Percentiles rank a stretch among this genome's conserved stretches.
Conservation (phyloP, 176 grass and related monocot species). For the Avena sativa region DNA sequence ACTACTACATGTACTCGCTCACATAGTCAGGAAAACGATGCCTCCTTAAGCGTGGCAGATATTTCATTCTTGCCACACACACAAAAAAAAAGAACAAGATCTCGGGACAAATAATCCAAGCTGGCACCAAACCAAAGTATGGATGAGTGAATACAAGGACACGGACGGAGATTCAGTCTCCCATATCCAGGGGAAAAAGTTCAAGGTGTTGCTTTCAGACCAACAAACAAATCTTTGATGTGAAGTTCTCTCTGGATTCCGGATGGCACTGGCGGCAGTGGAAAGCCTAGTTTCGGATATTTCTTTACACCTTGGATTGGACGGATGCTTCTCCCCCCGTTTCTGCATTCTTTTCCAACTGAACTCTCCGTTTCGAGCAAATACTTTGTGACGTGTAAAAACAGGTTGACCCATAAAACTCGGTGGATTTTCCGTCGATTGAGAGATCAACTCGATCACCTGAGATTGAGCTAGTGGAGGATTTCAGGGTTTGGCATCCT, state of each 20-base stretch:
- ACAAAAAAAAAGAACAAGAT: not conserved
- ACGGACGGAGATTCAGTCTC: not conserved
- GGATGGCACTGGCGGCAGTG: slow-evolving; percentile 3
- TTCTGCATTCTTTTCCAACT: slow-evolving; percentile 13
- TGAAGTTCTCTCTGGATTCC: slow-evolving; percentile 8
- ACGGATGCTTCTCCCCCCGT: not conserved
- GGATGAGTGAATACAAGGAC: not conserved
- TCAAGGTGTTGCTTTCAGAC: slow-evolving; percentile 36
- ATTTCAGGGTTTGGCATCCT: not conserved
- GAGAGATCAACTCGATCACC: not conserved
- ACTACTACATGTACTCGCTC: not conserved
- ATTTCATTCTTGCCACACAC: not conserved
- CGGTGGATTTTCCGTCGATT: not conserved
- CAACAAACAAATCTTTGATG: not conserved
- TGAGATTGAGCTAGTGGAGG: not conserved
- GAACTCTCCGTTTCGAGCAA: not conserved
- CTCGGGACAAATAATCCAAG: not conserved
- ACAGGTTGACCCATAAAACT: not conserved
- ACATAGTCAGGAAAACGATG: not conserved
- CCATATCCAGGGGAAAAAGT: not conserved
- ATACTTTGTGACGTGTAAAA: slow-evolving; percentile 5
- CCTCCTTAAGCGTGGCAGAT: not conserved
- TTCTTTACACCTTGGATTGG: not conserved
- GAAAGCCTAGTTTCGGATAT: slow-evolving; percentile 1
- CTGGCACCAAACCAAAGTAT: not conserved